Evolutionary conservation across 2,329 filamentous ascomycete genomes (phyloP).

Genomic region (Boeremia lycopersici): DNA sequence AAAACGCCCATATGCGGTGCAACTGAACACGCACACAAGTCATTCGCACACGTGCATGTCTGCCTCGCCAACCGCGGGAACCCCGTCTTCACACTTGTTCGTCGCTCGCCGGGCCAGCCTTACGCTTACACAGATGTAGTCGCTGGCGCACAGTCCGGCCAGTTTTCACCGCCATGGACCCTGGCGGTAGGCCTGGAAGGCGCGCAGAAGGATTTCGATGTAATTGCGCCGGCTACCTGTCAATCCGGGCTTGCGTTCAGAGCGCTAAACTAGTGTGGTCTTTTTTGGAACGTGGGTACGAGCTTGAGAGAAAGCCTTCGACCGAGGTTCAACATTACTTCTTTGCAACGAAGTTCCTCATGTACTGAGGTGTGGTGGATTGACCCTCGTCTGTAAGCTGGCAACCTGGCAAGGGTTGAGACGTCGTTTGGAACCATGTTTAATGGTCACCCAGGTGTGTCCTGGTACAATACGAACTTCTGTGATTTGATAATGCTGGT

Average conservation of each 20-base stretch:
- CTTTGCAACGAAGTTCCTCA: too few species aligned
- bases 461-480: too few species aligned
- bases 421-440: too few species aligned
- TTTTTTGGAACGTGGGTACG: background rate
- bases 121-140: constrained; percentile 13
- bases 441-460: too few species aligned
- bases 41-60: constrained; percentile 15
- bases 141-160: background rate
- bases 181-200: constrained; percentile 6
- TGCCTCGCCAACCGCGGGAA: background rate
- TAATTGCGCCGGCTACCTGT: constrained; percentile 1
- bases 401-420: too few species aligned
- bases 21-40: constrained; percentile 9
- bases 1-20: background rate
- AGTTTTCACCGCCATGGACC: background rate
- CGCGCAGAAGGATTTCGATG: constrained; percentile 7
- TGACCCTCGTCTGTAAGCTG: too few species aligned
- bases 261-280: background rate
- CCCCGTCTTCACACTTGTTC: constrained; percentile 1
- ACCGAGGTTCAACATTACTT: background rate
- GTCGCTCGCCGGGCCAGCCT: background rate
- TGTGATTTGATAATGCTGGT: too few species aligned
- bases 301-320: background rate
- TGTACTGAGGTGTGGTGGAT: too few species aligned
- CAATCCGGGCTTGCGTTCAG: constrained; percentile 1